Base-by-base conservation (phyloP, 2,329 filamentous ascomycete genomes). In the Esteya vermicola region DNA sequence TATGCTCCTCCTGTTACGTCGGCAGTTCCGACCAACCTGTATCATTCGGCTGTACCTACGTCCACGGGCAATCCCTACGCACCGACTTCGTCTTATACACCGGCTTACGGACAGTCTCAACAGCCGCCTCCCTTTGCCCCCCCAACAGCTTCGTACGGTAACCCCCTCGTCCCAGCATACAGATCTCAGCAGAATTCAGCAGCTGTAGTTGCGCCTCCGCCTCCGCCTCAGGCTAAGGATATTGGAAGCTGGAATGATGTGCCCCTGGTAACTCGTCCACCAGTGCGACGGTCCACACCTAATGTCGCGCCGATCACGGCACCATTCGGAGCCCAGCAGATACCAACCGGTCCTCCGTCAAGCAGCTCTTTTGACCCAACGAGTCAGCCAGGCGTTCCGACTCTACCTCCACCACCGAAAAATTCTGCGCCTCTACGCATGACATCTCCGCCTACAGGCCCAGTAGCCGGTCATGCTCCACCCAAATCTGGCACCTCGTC, bases 181-280 rank as follows among this genome's bases (percentile, higher is more conserved):
- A 57, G 53, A 33, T 13, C 54, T 65, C 39, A 75, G 81, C 46
- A 76, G 74, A 45, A 19, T 6, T n/a, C 68, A 73, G 21, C 78
- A 75, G 27, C 72, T 78, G n/a, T 80, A n/a, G n/a, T n/a, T n/a
- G n/a, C 83, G 14, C 69, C 73, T 12, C 68, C 75, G 31, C 78
- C 85, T 19, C 75, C 84, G 16, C 75, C 83, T 9, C 77, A 75
- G 52, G 66, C 42, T 76, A 16, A 32, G 53, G 80, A 81, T 47
- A 78, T 79, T 47, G 75, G 79, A 22, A 81, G 83, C 50, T 98
- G 91, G 91, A 98, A 98, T 51, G 91, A 98, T 58, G 81, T 93
- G 38, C 91, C 91, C 2, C 72, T 94, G 52, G 82, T 96, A 34
- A 70, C 75, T 34, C 85, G 89, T 63, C 64, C 72, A 40, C 70